A percentile compares a stretch with the other conserved stretches of the same genome.
These are phyloP conservation scores for Hanseniaspora lindneri DNA, from an alignment of 805 yeast genomes.

Conservation along the genomic window DNA sequence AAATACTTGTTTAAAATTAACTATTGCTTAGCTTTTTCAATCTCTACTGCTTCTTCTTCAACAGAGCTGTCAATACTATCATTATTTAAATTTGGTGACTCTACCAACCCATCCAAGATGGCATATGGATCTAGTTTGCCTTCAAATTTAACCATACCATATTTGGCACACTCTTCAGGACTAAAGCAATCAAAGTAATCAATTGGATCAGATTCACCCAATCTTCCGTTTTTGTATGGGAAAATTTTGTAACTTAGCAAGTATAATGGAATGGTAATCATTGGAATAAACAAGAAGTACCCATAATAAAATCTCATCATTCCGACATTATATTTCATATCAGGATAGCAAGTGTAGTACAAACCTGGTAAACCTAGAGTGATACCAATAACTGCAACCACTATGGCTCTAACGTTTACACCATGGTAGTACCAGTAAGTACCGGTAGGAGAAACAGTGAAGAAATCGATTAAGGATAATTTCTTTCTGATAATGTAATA, in stretches of 20 bases:
- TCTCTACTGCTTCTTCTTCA: neutral
- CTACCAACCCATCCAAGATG: constrained; percentile 15
- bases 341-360: constrained; percentile 18
- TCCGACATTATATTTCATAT: constrained; percentile 16
- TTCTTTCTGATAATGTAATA: constrained; percentile 29
- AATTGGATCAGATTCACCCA: constrained; percentile 18
- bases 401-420: constrained; percentile 19
- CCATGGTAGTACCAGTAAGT: constrained; percentile 22
- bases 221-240: constrained; percentile 19
- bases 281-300: constrained; percentile 22
- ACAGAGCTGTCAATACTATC: constrained; percentile 6
- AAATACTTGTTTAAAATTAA: neutral
- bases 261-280: constrained; percentile 19
- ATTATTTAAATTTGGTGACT: neutral
- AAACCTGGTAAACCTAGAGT: constrained; percentile 22
- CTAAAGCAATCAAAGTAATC: constrained; percentile 23
- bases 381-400: constrained; percentile 18
- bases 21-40: neutral
- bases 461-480: constrained; percentile 30
- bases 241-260: constrained; percentile 15
- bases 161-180: constrained; percentile 17
- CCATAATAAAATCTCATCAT: constrained; percentile 22
- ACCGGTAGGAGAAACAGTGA: constrained; percentile 22
- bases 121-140: constrained; percentile 16
- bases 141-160: constrained; percentile 20